Conservation (phyloP, 2,329 filamentous ascomycete genomes). For the Malbranchea zuffiana region DNA sequence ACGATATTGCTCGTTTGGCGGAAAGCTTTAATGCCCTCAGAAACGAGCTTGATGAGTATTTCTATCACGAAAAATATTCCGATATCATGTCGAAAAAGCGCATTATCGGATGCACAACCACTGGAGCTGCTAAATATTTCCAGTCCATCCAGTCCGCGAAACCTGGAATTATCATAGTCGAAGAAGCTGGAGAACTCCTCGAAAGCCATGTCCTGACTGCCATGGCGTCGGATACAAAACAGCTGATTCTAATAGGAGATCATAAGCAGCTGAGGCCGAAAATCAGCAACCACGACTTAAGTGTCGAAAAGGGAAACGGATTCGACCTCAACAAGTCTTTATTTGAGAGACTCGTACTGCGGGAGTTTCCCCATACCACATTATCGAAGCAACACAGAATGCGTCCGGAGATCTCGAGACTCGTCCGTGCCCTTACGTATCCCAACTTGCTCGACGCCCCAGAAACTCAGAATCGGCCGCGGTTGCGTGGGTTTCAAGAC, state of each 20-base stretch:
- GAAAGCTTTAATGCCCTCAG: slow-evolving; percentile 3
- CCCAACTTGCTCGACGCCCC: slow-evolving; percentile 48
- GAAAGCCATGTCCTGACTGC: slow-evolving; percentile 57
- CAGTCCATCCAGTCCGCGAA: slow-evolving; percentile 43
- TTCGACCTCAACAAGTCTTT: slow-evolving; percentile 49
- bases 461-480: slow-evolving; percentile 38
- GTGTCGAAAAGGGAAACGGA: slow-evolving; percentile 46
- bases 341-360: slow-evolving; percentile 55
- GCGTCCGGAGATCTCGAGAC: slow-evolving; percentile 53
- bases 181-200: slow-evolving; percentile 64
- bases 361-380: slow-evolving; percentile 44
- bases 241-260: slow-evolving; percentile 61
- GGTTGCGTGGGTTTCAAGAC: slow-evolving; percentile 47
- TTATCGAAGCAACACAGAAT: slow-evolving; percentile 57
- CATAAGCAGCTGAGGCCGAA: slow-evolving; percentile 64
- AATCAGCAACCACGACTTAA: slow-evolving; percentile 48
- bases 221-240: slow-evolving; percentile 38
- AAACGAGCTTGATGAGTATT: slow-evolving; percentile 4
- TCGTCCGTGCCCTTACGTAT: slow-evolving; percentile 51
- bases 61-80: slow-evolving; percentile 37
- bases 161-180: slow-evolving; percentile 54
- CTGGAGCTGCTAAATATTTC: slow-evolving; percentile 53
- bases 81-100: slow-evolving; percentile 42
- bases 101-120: slow-evolving; percentile 62
- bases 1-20: slow-evolving; percentile 2